Evolutionary conservation across 2,329 filamentous ascomycete species (phyloP).

Genomic region (Colletotrichum tofieldiae): DNA sequence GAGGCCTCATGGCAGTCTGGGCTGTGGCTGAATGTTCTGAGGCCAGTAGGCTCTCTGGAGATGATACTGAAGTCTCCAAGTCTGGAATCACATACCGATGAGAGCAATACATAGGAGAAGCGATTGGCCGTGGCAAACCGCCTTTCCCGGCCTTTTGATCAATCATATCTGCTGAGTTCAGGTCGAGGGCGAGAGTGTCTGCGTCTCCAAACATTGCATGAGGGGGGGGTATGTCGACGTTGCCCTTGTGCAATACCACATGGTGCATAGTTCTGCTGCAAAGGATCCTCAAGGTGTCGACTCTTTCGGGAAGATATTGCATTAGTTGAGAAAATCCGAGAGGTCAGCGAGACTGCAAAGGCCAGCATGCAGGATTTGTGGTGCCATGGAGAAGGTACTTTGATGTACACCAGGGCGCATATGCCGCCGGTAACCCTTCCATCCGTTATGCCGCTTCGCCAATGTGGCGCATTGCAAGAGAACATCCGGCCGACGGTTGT

Average conservation of each 20-base stretch:
- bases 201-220: slow-evolving; percentile 25
- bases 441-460: slow-evolving; percentile 11
- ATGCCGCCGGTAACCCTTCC: slow-evolving; percentile 6
- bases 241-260: slow-evolving; percentile 15
- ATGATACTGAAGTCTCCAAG: background rate
- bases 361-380: slow-evolving; percentile 29
- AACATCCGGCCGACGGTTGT: background rate
- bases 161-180: background rate
- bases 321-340: slow-evolving; percentile 34
- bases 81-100: background rate
- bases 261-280: slow-evolving; percentile 5
- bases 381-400: slow-evolving; percentile 33
- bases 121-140: background rate
- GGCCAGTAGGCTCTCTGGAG: background rate
- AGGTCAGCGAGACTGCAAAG: slow-evolving; percentile 34
- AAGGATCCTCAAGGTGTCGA: slow-evolving; percentile 27
- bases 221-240: slow-evolving; percentile 16
- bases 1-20: no score
- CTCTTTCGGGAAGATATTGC: slow-evolving; percentile 35
- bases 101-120: background rate
- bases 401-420: slow-evolving; percentile 27
- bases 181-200: slow-evolving; percentile 9
- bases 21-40: no score
- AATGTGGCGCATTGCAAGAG: background rate
- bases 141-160: background rate